phyloP scores from a whole-genome alignment of 805 yeast species.

The Naumovozyma castellii region DNA sequence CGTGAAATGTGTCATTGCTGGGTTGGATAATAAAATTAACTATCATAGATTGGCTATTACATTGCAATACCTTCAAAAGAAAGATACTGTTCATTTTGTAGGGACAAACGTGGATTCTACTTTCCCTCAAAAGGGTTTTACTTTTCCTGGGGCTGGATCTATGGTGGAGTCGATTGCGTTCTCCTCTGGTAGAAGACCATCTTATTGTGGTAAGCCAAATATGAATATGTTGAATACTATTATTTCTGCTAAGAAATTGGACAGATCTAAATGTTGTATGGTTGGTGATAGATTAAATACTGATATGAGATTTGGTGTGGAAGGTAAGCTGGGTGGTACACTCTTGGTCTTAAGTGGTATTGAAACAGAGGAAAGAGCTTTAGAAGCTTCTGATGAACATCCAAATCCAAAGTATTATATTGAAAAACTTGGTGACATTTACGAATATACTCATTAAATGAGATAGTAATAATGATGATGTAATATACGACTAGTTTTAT shows the following conservation, averaged over 20 bases:
- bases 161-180: slow-evolving; percentile 66
- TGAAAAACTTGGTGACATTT: slow-evolving; percentile 66
- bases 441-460: slow-evolving; percentile 34
- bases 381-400: slow-evolving; percentile 27
- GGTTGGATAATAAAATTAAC: slow-evolving; percentile 67
- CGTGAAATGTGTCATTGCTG: slow-evolving; percentile 87
- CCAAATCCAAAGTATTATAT: slow-evolving; percentile 60
- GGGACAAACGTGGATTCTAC: slow-evolving; percentile 96
- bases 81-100: slow-evolving; percentile 51
- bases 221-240: slow-evolving; percentile 86
- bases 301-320: slow-evolving; percentile 84
- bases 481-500: too few relatives aligned
- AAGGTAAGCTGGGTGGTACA: slow-evolving; percentile 74
- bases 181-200: slow-evolving; percentile 75
- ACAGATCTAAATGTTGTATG: slow-evolving; percentile 66
- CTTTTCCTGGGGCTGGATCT: slow-evolving; percentile 93
- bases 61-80: slow-evolving; percentile 63
- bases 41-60: slow-evolving; percentile 76
- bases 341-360: slow-evolving; percentile 86
- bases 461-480: too few relatives aligned
- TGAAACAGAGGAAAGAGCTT: slow-evolving; percentile 60
- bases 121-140: slow-evolving; percentile 76
- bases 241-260: slow-evolving; percentile 50
- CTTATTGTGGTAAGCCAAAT: slow-evolving; percentile 88
- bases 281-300: slow-evolving; percentile 93